Percentiles rank a stretch among this genome's conserved stretches.
phyloP scores from a whole-genome alignment of 495 filamentous ascomycete species.

The Lichina pygmaea region DNA sequence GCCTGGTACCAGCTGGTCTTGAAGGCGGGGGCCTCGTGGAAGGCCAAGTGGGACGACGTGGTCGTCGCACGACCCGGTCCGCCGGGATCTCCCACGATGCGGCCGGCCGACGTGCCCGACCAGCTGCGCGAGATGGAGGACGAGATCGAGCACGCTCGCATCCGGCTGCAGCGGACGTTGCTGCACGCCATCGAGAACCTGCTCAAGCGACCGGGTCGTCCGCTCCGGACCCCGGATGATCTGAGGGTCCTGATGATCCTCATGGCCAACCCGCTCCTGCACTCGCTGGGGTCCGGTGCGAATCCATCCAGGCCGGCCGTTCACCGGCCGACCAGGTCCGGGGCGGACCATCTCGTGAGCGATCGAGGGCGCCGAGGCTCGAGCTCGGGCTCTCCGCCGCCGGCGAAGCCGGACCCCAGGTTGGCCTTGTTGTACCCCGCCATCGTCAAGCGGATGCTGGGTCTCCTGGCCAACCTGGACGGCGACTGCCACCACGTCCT shows the following conservation, averaged over 20 bases:
- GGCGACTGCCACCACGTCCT: constrained; percentile 56
- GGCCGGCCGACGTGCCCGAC: background rate
- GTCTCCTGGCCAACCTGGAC: constrained; percentile 49
- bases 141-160: constrained; percentile 36
- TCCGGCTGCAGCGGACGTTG: constrained; percentile 38
- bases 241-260: constrained; percentile 63
- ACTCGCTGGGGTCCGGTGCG: constrained; percentile 10
- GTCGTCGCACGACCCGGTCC: constrained; percentile 4
- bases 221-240: constrained; percentile 40
- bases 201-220: constrained; percentile 59
- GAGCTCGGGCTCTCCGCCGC: background rate
- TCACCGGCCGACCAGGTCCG: background rate
- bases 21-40: constrained; percentile 35
- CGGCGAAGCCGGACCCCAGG: background rate
- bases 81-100: background rate
- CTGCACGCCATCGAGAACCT: constrained; percentile 65
- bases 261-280: constrained; percentile 54
- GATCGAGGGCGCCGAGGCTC: background rate
- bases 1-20: constrained; percentile 57
- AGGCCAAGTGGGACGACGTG: constrained; percentile 19
- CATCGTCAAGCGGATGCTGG: constrained; percentile 67
- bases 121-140: constrained; percentile 11
- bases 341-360: background rate
- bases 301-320: background rate
- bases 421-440: constrained; percentile 9